Conservation (phyloP, 306 rosid species). For the Lupinus albus region DNA sequence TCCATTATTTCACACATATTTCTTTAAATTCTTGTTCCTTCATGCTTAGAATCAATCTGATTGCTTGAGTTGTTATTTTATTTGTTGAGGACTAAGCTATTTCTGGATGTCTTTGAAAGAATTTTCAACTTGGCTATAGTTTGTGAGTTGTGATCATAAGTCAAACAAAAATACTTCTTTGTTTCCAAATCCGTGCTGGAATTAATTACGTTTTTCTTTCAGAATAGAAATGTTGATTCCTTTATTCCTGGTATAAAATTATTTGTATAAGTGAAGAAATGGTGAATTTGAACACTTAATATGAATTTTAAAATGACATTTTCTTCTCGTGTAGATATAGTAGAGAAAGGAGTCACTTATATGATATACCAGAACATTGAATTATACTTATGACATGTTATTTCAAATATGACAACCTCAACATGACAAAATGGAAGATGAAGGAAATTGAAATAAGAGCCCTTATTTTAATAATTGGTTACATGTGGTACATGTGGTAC, state of each 20-base stretch:
- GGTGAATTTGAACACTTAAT: not conserved
- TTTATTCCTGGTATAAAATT: not conserved
- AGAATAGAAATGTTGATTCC: not conserved
- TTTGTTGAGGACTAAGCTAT: conserved; percentile 1
- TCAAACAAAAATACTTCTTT: not conserved
- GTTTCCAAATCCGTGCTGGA: not conserved
- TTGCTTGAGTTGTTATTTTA: not conserved
- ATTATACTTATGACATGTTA: too few relatives aligned
- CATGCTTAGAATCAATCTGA: too few relatives aligned
- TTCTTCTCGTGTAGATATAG: too few relatives aligned
- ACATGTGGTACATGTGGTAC: too few relatives aligned
- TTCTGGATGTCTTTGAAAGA: not conserved
- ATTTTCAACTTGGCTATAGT: conserved; percentile 17
- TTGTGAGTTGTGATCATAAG: not conserved
- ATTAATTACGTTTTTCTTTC: not conserved
- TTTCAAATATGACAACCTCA: too few relatives aligned
- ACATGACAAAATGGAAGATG: too few relatives aligned
- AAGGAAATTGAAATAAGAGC: too few relatives aligned
- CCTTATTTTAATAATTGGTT: too few relatives aligned
- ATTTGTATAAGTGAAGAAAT: not conserved
- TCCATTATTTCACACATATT: not conserved
- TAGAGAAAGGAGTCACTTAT: too few relatives aligned
- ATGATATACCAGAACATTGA: too few relatives aligned
- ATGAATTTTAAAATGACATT: too few relatives aligned
- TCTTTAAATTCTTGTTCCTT: conserved; percentile 11